Base-by-base conservation (phyloP, 495 filamentous ascomycete species). In the Aspergillus affinis region DNA sequence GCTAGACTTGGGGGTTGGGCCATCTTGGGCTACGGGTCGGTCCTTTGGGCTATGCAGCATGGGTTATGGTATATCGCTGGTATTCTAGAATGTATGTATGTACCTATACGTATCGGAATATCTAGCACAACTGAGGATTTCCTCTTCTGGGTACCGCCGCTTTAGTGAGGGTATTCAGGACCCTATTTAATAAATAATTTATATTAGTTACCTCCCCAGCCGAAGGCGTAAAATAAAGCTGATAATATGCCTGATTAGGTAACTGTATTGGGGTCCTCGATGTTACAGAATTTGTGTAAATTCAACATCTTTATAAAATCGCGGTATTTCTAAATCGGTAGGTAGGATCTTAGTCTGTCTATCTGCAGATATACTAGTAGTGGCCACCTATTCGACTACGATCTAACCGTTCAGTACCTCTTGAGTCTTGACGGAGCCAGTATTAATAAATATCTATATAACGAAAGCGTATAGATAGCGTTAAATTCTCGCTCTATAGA, bases 361-460 rank as follows among this genome's bases (percentile, higher is more conserved):
- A 48, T 48, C 45, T 48, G 45, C 45, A n/a, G 45, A 12, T 12
- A 48, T 48, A 5, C 19, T 48, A n/a, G 45, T 20, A 48, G 45
- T 48, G 5, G 15, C 45, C 5, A 20, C 19, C 45, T 12, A 48
- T 20, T 48, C 17, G 19, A 48, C 45, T 48, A 12, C 45, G 15
- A 48, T 48, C 19, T 20, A 12, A 20, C 45, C 45, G 5, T n/a
- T n/a, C 19, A 4, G 45, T 5, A 48, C 45, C 19, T 48, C 45
- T 48, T 48, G 45, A n/a, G n/a, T n/a, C n/a, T n/a, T n/a, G n/a
- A n/a, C 45, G 45, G 19, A 48, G 45, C 45, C 45, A 48, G 45
- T 48, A n/a, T n/a, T n/a, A n/a, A n/a, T n/a, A n/a, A n/a, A n/a
- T n/a, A n/a, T n/a, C n/a, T n/a, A n/a, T n/a, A 20, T 30, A 8